Evolutionary conservation across 139 green algal species (phyloP).

Genomic region (Deuterostichococcus epilithicus): DNA sequence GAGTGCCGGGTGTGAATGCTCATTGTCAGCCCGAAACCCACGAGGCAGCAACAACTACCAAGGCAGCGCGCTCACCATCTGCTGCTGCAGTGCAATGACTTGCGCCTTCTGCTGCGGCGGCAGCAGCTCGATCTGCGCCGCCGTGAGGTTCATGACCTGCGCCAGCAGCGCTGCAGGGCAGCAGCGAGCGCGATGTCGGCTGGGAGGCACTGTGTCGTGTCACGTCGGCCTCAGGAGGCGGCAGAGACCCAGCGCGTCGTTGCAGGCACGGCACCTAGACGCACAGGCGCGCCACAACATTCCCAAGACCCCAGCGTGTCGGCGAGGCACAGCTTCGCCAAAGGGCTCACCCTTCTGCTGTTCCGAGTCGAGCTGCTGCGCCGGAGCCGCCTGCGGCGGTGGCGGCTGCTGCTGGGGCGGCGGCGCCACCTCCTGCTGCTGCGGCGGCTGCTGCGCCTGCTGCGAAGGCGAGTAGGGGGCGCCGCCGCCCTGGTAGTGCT

Average conservation of each 20-base stretch:
- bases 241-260: neutral
- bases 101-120: slow-evolving; percentile 79
- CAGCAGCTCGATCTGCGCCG: slow-evolving; percentile 80
- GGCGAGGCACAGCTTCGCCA: neutral
- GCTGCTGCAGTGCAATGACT: slow-evolving; percentile 77
- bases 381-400: no score
- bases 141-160: slow-evolving; percentile 82
- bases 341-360: slow-evolving; percentile 9
- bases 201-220: neutral
- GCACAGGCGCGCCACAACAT: no score
- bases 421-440: neutral
- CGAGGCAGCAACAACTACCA: no score
- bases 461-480: neutral
- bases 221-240: no score
- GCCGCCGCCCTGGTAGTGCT: neutral
- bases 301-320: no score
- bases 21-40: no score
- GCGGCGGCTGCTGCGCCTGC: neutral
- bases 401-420: neutral
- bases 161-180: slow-evolving; percentile 64
- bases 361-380: slow-evolving; percentile 5
- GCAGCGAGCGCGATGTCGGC: neutral
- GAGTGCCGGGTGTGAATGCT: no score
- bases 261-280: no score
- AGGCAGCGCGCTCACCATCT: slow-evolving; percentile 37